Percentiles rank a stretch among this genome's conserved stretches.
phyloP scores from a whole-genome alignment of 2,329 filamentous ascomycete species.

The Cercospora citrullina region DNA sequence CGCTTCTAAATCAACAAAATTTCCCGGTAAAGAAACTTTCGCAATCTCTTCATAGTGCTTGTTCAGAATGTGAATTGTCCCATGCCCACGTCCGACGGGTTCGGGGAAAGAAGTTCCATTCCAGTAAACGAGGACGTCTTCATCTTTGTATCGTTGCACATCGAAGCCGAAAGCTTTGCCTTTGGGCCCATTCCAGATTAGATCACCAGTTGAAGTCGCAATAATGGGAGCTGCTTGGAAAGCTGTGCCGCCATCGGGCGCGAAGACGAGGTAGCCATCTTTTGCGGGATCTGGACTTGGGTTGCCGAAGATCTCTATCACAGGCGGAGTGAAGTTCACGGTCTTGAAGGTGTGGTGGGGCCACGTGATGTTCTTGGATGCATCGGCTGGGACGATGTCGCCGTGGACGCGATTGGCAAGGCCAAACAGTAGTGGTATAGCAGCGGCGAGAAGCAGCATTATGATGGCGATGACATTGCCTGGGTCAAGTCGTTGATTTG shows the following conservation, averaged over 20 bases:
- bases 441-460: not conserved
- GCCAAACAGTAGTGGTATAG: not conserved
- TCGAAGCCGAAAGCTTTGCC: constrained; percentile 25
- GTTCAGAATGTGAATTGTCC: constrained; percentile 21
- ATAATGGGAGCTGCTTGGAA: constrained; percentile 23
- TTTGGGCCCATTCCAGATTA: constrained; percentile 26
- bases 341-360: constrained; percentile 23
- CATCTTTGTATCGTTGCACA: constrained; percentile 20
- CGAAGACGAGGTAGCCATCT: constrained; percentile 26
- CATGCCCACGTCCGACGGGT: constrained; percentile 26
- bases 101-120: constrained; percentile 25
- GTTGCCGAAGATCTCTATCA: constrained; percentile 9
- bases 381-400: constrained; percentile 14
- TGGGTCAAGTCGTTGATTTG: not conserved
- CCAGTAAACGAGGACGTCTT: constrained; percentile 25
- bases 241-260: constrained; percentile 24
- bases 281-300: not conserved
- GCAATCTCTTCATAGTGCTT: constrained; percentile 25
- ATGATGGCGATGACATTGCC: constrained; percentile 9
- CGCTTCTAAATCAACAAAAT: constrained; percentile 19
- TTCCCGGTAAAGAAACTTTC: constrained; percentile 21
- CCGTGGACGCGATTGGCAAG: constrained; percentile 6
- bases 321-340: constrained; percentile 19
- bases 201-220: constrained; percentile 18
- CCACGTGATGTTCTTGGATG: constrained; percentile 20